Conservation (phyloP, 371 early-diverging fungal species). For the Mortierella sp. region DNA sequence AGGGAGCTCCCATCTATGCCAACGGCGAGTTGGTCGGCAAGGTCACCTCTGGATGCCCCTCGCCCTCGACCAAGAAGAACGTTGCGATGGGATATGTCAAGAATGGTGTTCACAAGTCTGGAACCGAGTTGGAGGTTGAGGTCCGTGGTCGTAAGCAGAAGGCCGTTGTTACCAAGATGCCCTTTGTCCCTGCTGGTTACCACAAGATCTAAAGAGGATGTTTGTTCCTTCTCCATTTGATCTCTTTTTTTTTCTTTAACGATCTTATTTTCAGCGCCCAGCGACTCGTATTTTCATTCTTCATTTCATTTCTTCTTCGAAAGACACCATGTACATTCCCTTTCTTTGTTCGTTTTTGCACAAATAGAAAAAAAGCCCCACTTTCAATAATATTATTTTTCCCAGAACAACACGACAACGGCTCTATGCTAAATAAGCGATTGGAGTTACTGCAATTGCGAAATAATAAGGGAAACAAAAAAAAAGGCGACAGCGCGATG, state of each 20-base stretch:
- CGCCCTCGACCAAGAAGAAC: conserved; percentile 95
- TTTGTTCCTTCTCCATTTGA: not conserved
- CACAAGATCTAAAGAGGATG: conserved; percentile 63
- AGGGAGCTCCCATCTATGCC: conserved; percentile 81
- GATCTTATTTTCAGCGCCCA: not conserved
- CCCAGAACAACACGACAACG: not conserved
- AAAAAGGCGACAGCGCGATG: not conserved
- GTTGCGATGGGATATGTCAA: conserved; percentile 97
- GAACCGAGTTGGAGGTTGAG: conserved; percentile 89
- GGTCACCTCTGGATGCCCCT: conserved; percentile 95
- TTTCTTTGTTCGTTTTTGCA: not conserved
- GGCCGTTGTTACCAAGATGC: conserved; percentile 94
- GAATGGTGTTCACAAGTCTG: conserved; percentile 88
- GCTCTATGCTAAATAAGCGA: conserved; percentile 6
- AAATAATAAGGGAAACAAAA: not conserved
- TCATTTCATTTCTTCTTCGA: not conserved
- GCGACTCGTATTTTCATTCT: not conserved
- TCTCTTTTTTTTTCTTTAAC: not conserved
- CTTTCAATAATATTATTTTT: not conserved
- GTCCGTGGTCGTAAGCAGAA: conserved; percentile 89
- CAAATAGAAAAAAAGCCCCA: not conserved
- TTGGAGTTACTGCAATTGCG: not conserved
- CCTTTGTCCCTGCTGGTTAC: conserved; percentile 92
- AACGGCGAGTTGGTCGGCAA: conserved; percentile 77
- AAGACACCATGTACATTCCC: conserved; percentile 10